A percentile compares a stretch with the other conserved stretches of the same genome.
These are phyloP conservation scores for Sporothrix pallida DNA, from an alignment of 2,329 filamentous ascomycete species.

Conservation along the genomic window DNA sequence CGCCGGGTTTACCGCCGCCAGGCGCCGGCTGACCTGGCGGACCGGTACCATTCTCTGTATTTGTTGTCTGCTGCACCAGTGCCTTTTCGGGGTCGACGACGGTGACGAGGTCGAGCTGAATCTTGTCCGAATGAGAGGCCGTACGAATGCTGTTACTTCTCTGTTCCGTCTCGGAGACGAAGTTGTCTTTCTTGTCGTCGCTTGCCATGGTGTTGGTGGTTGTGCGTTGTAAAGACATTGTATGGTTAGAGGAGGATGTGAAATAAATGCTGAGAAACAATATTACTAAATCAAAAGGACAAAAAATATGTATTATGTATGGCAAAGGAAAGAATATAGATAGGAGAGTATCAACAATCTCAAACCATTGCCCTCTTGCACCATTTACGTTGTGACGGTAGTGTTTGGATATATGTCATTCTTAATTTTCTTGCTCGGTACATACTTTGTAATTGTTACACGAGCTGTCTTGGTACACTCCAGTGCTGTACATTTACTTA, in stretches of 20 bases:
- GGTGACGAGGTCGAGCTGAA: not conserved
- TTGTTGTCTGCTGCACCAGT: not conserved
- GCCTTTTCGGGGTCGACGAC: slow-evolving; percentile 11
- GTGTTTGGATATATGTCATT: not conserved
- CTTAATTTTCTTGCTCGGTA: too few relatives aligned
- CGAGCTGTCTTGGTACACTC: too few relatives aligned
- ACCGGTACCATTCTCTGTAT: too few relatives aligned
- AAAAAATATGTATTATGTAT: not conserved
- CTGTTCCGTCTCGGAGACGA: slow-evolving; percentile 1
- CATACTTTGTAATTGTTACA: too few relatives aligned
- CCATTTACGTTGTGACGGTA: not conserved
- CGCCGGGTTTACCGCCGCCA: not conserved
- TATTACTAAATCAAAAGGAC: not conserved
- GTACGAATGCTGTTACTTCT: slow-evolving; percentile 1
- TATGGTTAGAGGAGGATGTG: not conserved
- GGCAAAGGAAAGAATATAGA: not conserved
- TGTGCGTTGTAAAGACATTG: slow-evolving; percentile 8
- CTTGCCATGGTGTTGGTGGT: not conserved
- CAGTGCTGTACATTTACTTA: too few relatives aligned
- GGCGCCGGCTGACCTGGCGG: not conserved
- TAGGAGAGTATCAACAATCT: not conserved
- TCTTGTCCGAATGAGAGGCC: not conserved
- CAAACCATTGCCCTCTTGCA: not conserved
- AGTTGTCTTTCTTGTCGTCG: not conserved
- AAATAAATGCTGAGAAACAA: not conserved